These are phyloP conservation scores for Mrakiaceae sp. DNA, from an alignment of 1,284 basidiomycete genomes.

Conservation along the genomic window DNA sequence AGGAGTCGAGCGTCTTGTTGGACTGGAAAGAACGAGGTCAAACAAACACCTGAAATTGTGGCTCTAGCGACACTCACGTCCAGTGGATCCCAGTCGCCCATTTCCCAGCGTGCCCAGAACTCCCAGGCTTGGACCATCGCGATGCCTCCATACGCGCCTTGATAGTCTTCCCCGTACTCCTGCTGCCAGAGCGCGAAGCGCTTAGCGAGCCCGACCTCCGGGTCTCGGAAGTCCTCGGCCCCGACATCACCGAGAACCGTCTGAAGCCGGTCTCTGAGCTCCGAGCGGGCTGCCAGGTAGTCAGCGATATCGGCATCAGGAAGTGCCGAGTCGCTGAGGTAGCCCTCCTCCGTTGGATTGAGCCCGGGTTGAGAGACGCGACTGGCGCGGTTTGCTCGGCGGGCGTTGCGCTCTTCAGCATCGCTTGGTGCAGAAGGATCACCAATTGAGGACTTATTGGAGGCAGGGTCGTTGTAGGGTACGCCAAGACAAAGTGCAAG, in stretches of 20 bases:
- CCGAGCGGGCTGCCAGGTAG: constrained; percentile 52
- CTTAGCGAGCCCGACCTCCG: constrained; percentile 51
- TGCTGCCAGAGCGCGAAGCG: constrained; percentile 72
- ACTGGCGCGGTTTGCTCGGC: constrained; percentile 10
- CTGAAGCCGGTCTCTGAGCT: constrained; percentile 44
- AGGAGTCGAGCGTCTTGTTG: constrained; percentile 56
- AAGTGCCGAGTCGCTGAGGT: constrained; percentile 71
- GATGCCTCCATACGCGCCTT: constrained; percentile 77
- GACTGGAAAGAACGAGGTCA: constrained; percentile 37
- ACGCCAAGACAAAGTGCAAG: constrained; percentile 60
- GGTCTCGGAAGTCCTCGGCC: constrained; percentile 73
- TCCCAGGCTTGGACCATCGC: constrained; percentile 88
- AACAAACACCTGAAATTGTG: not conserved
- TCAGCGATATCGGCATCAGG: constrained; percentile 53
- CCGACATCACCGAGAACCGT: constrained; percentile 65
- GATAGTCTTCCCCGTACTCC: constrained; percentile 64
- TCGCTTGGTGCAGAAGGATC: not conserved
- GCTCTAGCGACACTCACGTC: constrained; percentile 43
- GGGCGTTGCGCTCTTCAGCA: constrained; percentile 53
- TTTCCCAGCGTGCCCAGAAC: constrained; percentile 82
- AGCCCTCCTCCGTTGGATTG: constrained; percentile 39
- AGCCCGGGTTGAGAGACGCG: constrained; percentile 26
- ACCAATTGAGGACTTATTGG: not conserved
- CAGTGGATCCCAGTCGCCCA: constrained; percentile 76
- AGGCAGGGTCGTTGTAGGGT: constrained; percentile 20